Evolutionary conservation across 2,329 filamentous ascomycete genomes (phyloP), one percentile per base, ranked within the genome.

Genomic region (Cercospora berteroae): DNA sequence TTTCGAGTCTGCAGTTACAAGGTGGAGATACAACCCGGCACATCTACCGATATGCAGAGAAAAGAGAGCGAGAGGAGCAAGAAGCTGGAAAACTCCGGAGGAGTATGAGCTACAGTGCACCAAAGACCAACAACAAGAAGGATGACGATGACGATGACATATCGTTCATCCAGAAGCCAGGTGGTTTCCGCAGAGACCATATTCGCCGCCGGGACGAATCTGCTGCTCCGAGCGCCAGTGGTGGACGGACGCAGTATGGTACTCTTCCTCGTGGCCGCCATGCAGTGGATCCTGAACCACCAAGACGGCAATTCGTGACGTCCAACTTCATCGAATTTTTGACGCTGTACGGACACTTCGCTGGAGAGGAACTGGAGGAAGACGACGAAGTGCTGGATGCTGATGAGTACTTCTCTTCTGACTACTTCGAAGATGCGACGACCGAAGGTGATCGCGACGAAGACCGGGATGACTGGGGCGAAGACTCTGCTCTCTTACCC

Each of bases 21-120:
- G 95, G 95, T 68, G 95, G 95, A 70, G 95, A 99, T 78, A 90
- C 97, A 66, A 97, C 94, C 25, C 86, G 95, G 68, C 92, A 94
- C 64, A 96, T 99, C 74, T 99, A 99, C 83, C 90, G 92, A 74
- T 99, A 96, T 92, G 93, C 93, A 3, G 93, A 98, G 78, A 93
- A 96, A 77, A 91, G 91, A 61, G 89, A 96, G 66, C 72, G 74
- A 5, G 93, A 98, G 57, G 87, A 83, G 58, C 85, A 84, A 68
- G 80, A 81, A 16, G 79, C 81, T 31, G 83, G 84, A 18, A 87
- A 87, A 73, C 83, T 88, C 75, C 87, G 90, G 74, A 88, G 94
- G 74, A 97, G 94, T 81, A 90, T 94, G 81, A 98, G 94, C 79
- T 97, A 97, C 78, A 89, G 90, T 74, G 81, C 92, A 56, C 85